Evolutionary conservation across 371 early-diverging fungal species (phyloP).

Genomic region (Apophysomyces ossiformis): DNA sequence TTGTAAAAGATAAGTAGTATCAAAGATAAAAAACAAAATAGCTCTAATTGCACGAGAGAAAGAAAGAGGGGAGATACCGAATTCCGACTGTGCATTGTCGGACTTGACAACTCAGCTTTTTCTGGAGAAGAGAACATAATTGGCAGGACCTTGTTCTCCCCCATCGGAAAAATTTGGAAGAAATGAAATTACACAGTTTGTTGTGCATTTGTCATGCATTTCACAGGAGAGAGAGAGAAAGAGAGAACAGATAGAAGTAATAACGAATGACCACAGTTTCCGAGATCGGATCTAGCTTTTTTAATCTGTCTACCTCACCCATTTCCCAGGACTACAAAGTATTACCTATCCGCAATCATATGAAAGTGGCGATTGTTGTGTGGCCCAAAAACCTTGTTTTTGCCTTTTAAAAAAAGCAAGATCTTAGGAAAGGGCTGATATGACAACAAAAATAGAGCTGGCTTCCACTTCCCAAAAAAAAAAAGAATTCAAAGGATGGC

Average conservation of each 20-base stretch:
- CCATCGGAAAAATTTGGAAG: background rate
- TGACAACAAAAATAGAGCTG: too few species aligned
- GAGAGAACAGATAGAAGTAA: background rate
- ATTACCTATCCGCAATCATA: slow-evolving; percentile 1
- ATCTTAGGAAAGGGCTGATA: too few species aligned
- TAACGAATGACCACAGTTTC: background rate
- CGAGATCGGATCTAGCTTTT: slow-evolving; percentile 4
- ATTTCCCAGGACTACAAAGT: background rate
- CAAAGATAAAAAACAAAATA: too few species aligned
- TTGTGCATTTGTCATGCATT: slow-evolving; percentile 7
- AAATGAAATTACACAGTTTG: slow-evolving; percentile 2
- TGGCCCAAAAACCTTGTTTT: background rate
- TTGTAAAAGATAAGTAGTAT: too few species aligned
- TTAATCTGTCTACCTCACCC: background rate
- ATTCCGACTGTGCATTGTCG: background rate
- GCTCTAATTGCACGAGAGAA: background rate
- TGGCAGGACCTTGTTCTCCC: background rate
- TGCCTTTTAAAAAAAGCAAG: background rate
- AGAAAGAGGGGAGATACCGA: background rate
- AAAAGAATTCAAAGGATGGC: background rate
- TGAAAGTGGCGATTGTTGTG: slow-evolving; percentile 7
- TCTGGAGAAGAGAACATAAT: background rate
- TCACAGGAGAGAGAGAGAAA: background rate
- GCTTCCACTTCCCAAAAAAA: background rate
- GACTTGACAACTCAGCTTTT: background rate